phyloP scores from a whole-genome alignment of 1,139 yeast species.

The Yamadazyma sp. region DNA sequence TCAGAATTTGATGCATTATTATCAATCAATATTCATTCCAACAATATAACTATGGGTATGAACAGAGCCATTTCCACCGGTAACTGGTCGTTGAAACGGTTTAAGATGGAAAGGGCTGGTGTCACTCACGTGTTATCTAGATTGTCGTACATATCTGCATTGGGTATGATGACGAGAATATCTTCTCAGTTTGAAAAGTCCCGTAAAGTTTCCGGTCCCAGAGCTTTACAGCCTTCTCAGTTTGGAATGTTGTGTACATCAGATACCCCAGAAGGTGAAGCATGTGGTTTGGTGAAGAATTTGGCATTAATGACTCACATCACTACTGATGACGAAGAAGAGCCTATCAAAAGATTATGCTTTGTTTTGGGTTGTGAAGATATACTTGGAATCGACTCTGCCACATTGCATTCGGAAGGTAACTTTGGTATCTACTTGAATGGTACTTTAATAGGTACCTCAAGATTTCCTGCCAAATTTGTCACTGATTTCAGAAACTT shows the following conservation, averaged over 20 bases:
- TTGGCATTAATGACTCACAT: conserved; percentile 98
- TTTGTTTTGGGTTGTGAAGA: conserved; percentile 88
- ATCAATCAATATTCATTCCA: conserved; percentile 85
- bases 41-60: conserved; percentile 90
- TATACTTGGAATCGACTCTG: conserved; percentile 76
- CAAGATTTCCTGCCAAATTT: conserved; percentile 80
- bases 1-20: conserved; percentile 92
- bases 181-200: conserved; percentile 98
- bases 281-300: conserved; percentile 97
- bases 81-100: conserved; percentile 97
- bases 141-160: conserved; percentile 86
- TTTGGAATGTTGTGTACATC: conserved; percentile 99
- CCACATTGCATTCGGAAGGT: conserved; percentile 72
- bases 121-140: conserved; percentile 95
- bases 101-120: conserved; percentile 99
- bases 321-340: conserved; percentile 97
- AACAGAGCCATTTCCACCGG: conserved; percentile 98
- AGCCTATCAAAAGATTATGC: conserved; percentile 76
- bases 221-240: conserved; percentile 98
- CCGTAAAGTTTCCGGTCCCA: conserved; percentile 96
- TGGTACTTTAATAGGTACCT: conserved; percentile 91
- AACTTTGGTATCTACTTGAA: conserved; percentile 85
- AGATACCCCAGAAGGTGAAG: conserved; percentile 99
- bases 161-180: conserved; percentile 99
- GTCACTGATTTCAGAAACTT: conserved; percentile 75